Conservation (phyloP, 495 filamentous ascomycete genomes). For the Penicillium roqueforti region DNA sequence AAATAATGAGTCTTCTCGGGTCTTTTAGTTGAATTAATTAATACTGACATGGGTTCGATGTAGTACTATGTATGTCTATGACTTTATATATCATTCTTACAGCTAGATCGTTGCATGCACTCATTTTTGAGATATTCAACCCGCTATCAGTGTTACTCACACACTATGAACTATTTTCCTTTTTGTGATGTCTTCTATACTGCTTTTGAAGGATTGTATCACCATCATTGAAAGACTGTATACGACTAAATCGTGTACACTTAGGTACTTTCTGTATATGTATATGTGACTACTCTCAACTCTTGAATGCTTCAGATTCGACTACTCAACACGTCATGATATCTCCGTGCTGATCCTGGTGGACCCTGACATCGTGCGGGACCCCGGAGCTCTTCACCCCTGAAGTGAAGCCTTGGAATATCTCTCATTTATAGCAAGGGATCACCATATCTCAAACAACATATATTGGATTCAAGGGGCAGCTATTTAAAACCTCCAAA, state of each 20-base stretch:
- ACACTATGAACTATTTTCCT: too few relatives aligned
- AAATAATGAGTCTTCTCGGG: not conserved
- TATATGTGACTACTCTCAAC: too few relatives aligned
- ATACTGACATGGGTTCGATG: not conserved
- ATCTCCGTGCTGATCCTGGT: not conserved
- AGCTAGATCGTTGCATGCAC: too few relatives aligned
- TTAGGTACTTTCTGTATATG: too few relatives aligned
- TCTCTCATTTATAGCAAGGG: not conserved
- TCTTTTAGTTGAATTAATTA: not conserved
- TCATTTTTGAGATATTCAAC: too few relatives aligned
- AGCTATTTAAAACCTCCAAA: not conserved
- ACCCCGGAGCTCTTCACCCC: not conserved
- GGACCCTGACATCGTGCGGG: not conserved
- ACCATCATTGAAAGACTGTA: too few relatives aligned
- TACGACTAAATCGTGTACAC: too few relatives aligned
- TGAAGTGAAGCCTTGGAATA: not conserved
- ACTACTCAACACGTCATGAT: not conserved
- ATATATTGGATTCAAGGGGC: conserved; percentile 1
- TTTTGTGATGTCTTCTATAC: too few relatives aligned
- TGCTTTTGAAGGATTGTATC: too few relatives aligned
- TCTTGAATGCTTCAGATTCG: too few relatives aligned
- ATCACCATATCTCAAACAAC: not conserved
- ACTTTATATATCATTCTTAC: too few relatives aligned
- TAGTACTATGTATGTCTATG: not conserved
- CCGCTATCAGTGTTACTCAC: too few relatives aligned